Evolutionary conservation across 768 basidiomycete species (phyloP).

Genomic region (Trametes cubensis): DNA sequence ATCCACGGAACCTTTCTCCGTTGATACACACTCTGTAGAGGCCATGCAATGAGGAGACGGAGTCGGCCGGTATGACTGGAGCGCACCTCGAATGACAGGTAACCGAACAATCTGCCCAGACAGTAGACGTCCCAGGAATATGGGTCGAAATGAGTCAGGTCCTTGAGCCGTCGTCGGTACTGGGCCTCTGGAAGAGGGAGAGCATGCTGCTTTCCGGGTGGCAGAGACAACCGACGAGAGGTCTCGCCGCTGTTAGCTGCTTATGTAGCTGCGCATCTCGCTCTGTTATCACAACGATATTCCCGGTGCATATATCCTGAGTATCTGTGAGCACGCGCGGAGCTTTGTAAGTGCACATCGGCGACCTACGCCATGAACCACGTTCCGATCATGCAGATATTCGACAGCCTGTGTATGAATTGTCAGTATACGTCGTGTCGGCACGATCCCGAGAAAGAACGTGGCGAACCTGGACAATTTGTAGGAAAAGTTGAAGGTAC

Average conservation of each 20-base stretch:
- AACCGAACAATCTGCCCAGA: neutral
- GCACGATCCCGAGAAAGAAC: too few relatives aligned
- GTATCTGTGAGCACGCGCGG: too few relatives aligned
- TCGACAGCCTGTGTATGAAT: neutral
- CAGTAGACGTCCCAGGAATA: conserved; percentile 11
- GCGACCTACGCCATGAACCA: neutral
- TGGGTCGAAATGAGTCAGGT: neutral
- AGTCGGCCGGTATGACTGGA: too few relatives aligned
- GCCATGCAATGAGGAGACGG: neutral
- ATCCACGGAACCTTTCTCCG: neutral
- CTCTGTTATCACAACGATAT: neutral
- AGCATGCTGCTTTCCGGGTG: neutral
- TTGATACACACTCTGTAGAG: neutral
- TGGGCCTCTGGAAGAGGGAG: neutral
- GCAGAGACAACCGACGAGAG: neutral
- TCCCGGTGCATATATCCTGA: neutral
- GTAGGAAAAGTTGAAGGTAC: neutral
- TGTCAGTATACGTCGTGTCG: too few relatives aligned
- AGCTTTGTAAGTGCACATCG: too few relatives aligned
- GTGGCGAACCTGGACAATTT: neutral
- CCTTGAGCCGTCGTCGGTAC: neutral
- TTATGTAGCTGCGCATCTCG: neutral
- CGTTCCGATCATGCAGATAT: neutral
- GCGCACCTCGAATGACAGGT: neutral
- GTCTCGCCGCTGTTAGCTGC: neutral